phyloP scores from a whole-genome alignment of 768 basidiomycete genomes.

The Dentipellis sp. region DNA sequence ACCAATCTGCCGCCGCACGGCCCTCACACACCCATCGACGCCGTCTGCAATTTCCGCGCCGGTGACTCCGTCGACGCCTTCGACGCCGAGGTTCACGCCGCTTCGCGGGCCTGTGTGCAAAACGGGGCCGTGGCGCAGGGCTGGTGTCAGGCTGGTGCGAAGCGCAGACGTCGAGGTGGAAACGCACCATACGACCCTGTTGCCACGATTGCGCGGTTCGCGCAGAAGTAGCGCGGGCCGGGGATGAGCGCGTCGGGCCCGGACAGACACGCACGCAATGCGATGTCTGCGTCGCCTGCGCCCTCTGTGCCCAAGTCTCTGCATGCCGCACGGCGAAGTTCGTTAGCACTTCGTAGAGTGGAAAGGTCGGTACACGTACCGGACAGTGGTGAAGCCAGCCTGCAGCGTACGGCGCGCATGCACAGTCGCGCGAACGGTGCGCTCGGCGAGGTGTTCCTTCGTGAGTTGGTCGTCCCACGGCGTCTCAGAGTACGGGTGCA shows the following conservation, averaged over 20 bases:
- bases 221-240: slow-evolving; percentile 57
- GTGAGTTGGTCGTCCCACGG: slow-evolving; percentile 56
- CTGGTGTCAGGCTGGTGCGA: not conserved
- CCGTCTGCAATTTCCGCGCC: slow-evolving; percentile 56
- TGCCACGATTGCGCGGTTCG: slow-evolving; percentile 47
- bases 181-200: slow-evolving; percentile 50
- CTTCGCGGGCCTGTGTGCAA: slow-evolving; percentile 41
- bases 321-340: not conserved
- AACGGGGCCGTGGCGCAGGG: not conserved
- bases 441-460: slow-evolving; percentile 47
- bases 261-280: slow-evolving; percentile 46
- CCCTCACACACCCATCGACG: slow-evolving; percentile 41
- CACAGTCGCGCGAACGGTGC: slow-evolving; percentile 49
- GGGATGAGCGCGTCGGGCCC: slow-evolving; percentile 37
- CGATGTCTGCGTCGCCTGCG: slow-evolving; percentile 51
- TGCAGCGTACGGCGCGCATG: slow-evolving; percentile 49
- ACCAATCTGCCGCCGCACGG: slow-evolving; percentile 51
- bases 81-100: slow-evolving; percentile 30
- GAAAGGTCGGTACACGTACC: slow-evolving; percentile 24
- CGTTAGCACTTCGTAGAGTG: too few relatives aligned
- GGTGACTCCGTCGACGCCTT: slow-evolving; percentile 47
- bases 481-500: slow-evolving; percentile 51
- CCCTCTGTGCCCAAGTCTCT: slow-evolving; percentile 67
- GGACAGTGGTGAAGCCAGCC: slow-evolving; percentile 56
- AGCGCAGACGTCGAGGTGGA: not conserved